These are phyloP conservation scores for Pelargonium cotyledonis DNA, from an alignment of 441 rosid species.

Conservation along the genomic window DNA sequence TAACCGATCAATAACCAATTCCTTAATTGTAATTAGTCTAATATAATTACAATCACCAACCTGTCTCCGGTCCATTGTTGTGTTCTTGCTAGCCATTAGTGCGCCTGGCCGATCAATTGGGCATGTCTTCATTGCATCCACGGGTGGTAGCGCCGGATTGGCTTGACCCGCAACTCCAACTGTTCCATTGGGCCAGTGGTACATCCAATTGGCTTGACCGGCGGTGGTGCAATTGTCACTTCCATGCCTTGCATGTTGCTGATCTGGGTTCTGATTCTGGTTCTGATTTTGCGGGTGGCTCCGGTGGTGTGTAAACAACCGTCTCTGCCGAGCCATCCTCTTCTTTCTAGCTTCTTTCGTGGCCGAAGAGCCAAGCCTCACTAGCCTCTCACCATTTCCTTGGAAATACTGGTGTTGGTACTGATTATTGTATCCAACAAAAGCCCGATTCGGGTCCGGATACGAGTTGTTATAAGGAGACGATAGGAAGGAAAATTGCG, in stretches of 20 bases:
- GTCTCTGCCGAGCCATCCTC: conserved; percentile 88
- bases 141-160: conserved; percentile 2
- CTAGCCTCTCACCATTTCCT: conserved; percentile 40
- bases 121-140: conserved; percentile 21
- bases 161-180: conserved; percentile 20
- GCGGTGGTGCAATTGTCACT: conserved; percentile 29
- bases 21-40: too few relatives aligned
- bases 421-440: conserved; percentile 46
- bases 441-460: conserved; percentile 36
- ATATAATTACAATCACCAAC: conserved; percentile 2
- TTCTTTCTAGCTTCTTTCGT: conserved; percentile 92
- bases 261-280: conserved; percentile 30
- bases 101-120: too few relatives aligned
- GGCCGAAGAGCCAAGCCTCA: conserved; percentile 58
- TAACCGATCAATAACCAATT: too few relatives aligned
- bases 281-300: conserved; percentile 24
- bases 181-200: conserved; percentile 39
- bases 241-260: conserved; percentile 34
- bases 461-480: conserved; percentile 29
- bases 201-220: conserved; percentile 41
- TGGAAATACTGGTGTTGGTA: conserved; percentile 30
- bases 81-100: not conserved
- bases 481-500: conserved; percentile 28
- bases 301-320: conserved; percentile 47
- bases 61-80: conserved; percentile 21